Evolutionary conservation across 257 asterid genomes (phyloP), one percentile per base, ranked within the genome.

Genomic region (Cinchona pubescens): DNA sequence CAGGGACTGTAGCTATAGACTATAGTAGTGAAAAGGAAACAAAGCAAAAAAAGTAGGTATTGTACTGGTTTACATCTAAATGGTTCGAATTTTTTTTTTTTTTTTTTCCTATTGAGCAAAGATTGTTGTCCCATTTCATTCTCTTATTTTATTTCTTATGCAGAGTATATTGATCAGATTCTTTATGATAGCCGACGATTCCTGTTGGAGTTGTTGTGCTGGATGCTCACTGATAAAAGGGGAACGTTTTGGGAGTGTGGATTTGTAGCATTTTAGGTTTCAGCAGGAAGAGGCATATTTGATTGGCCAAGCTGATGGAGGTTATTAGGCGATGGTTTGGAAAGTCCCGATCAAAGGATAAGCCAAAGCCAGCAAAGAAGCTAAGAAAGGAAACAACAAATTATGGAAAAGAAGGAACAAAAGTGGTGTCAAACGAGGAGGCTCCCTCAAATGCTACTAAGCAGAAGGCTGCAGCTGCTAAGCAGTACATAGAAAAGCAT

Each of bases 401-500:
- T 64, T 83, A 81, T 79, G 93, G 84, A 70, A 89, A 84, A 77
- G 97, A 92, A 79, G 96, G 88, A 63, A 72, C 87, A 37, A 88
- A 83, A 82, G 73, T 90, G 62, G 83, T 88, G 37, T 76, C 80
- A 73, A 79, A 67, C 75, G 98, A 94, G 66, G 98, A 90, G 70
- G 74, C 83, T 35, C 96, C 98, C 71, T 94, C 98, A n/a, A 87
- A 79, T 86, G 97, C 98, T 64, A 94, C 98, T 58, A 88, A 90
- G 86, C 97, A 90, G 88, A 94, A 94, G 87, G 98, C 71, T 48
- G 98, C 90, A 34, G 98, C 97, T 81, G 98, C 98, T 77, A 94
- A 94, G 86, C 97, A 92, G 85, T 94, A 94, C 71, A 94, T 94
- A 74, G 98, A 94, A 80, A 91, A 90, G 66, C 98, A 94, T 86